phyloP scores from a whole-genome alignment of 208 protist species.

The Acanthamoeba castellanii region DNA sequence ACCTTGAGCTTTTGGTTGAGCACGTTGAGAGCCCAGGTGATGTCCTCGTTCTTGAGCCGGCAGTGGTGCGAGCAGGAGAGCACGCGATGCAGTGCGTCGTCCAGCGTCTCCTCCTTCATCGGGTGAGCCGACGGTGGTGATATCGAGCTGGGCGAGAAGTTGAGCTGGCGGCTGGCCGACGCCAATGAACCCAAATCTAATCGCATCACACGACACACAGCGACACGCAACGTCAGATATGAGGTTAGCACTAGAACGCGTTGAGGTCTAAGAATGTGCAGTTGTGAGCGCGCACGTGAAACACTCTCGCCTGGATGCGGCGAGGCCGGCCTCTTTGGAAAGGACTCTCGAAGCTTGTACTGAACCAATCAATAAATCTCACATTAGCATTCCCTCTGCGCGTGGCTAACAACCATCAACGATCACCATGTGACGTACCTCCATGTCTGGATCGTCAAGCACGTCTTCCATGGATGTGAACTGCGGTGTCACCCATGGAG shows the following conservation, averaged over 20 bases:
- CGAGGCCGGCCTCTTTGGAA: background rate
- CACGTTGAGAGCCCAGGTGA: conserved; percentile 16
- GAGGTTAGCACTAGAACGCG: background rate
- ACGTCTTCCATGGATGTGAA: conserved; percentile 12
- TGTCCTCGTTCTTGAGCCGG: conserved; percentile 52
- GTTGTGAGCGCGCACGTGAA: background rate
- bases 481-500: background rate
- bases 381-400: background rate
- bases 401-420: background rate
- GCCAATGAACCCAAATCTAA: background rate
- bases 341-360: background rate
- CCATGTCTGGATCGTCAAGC: background rate
- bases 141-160: background rate
- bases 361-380: background rate
- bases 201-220: too few species aligned
- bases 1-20: conserved; percentile 21
- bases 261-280: background rate
- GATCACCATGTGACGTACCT: too few species aligned
- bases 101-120: conserved; percentile 32
- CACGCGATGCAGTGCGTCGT: conserved; percentile 24
- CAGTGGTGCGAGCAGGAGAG: conserved; percentile 29
- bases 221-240: background rate
- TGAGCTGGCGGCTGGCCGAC: background rate
- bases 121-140: background rate
- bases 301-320: background rate